Evolutionary conservation across 306 rosid species (phyloP), one percentile per base, ranked within the genome.

Genomic region (Carpinus fangiana): DNA sequence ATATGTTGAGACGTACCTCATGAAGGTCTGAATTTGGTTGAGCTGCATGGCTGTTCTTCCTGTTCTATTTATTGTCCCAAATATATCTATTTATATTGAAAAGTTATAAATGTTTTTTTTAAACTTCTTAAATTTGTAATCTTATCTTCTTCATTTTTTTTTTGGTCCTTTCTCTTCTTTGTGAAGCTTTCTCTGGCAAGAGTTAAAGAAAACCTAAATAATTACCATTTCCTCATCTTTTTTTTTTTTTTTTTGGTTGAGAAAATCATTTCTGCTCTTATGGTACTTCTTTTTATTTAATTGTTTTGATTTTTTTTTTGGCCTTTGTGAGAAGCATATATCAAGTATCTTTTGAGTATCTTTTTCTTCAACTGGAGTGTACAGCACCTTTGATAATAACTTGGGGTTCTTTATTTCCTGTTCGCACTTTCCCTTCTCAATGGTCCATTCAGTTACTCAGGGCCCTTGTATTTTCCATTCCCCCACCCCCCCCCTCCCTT

Each of bases 1-100:
- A 83, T 94, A 94, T 78, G 97, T 94, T 16, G 98, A 94, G 89
- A 92, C 98, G 67, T 94, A 94, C 86, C 89, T 90, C 84, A 87
- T 89, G 97, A 87, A 92, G 98, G 98, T 94, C 47, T 75, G 51
- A 67, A 69, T 82, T 81, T 79, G 70, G 60, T 53, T 78, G 65
- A 60, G 72, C 69, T 57, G 75, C 79, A 60, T 54, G 60, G 60
- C 38, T 9, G 36, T 62, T 73, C 75, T 53, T 52, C 47, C 72
- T 67, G 26, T 50, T 50, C 11, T 76, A 34, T 56, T 53, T 17
- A 57, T 57, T 31, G 21, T 64, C 20, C 12, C 23, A 64, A 61
- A 26, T 61, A 28, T 61, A 60, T 26, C 12, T 26, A 28, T 23
- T 11, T 28, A 36, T 26, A 26, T 61, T 41, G 45, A 5, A 31